phyloP scores from a whole-genome alignment of 2,329 filamentous ascomycete species.

The Colletotrichum musae region DNA sequence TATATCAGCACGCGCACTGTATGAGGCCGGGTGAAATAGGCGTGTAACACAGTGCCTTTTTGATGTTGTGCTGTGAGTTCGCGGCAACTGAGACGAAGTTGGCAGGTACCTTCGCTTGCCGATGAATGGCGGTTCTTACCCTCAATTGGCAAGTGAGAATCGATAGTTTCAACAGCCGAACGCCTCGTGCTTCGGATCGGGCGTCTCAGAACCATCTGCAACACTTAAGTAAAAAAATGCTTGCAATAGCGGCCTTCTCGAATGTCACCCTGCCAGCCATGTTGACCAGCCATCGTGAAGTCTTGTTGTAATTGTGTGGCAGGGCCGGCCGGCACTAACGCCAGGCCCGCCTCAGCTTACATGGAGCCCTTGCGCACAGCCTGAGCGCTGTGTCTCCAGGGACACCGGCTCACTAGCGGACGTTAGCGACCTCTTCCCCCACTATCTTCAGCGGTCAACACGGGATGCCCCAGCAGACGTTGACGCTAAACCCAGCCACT shows the following conservation, averaged over 20 bases:
- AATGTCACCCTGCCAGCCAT: slow-evolving; percentile 21
- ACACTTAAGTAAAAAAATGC: slow-evolving; percentile 28
- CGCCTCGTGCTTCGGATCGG: slow-evolving; percentile 11
- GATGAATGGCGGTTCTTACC: slow-evolving; percentile 8
- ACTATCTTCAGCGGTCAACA: slow-evolving; percentile 34
- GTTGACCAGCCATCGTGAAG: slow-evolving; percentile 30
- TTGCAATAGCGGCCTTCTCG: background rate
- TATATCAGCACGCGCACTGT: background rate
- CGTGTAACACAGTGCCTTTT: slow-evolving; percentile 13
- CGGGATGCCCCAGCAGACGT: slow-evolving; percentile 29
- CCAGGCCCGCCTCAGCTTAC: slow-evolving; percentile 1
- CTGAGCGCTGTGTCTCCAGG: slow-evolving; percentile 33
- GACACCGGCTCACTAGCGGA: slow-evolving; percentile 9
- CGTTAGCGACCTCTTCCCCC: slow-evolving; percentile 12
- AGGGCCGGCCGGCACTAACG: slow-evolving; percentile 33
- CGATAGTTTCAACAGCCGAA: slow-evolving; percentile 23
- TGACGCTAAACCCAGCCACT: slow-evolving; percentile 28
- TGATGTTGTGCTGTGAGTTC: slow-evolving; percentile 15
- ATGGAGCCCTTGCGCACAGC: background rate
- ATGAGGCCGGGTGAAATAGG: fast-evolving
- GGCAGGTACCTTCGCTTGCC: background rate
- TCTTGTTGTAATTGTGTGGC: slow-evolving; percentile 14
- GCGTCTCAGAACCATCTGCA: slow-evolving; percentile 11
- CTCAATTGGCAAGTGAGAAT: slow-evolving; percentile 17
- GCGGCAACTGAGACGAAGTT: background rate